Base-by-base conservation (phyloP, 129 eudicot genomes). In the Lonicera japonica region DNA sequence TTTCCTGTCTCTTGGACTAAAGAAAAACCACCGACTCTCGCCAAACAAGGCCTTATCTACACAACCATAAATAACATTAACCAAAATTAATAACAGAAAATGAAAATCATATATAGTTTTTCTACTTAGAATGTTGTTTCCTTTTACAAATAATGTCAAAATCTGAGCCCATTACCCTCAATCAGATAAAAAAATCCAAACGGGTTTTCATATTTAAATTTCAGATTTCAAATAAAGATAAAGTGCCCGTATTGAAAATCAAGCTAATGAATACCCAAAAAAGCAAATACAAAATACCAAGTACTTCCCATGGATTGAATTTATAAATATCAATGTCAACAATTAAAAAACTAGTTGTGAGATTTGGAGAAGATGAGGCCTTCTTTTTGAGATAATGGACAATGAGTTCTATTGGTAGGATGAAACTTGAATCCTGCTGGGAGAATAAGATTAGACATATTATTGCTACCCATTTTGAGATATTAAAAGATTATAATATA, bases 261-360 rank as follows among this genome's bases (percentile, higher is more conserved):
- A 29, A 29, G 36, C 2, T 29, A 1, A 29, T 29, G 6, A 29
- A 29, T 29, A 29, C 6, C 2, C 6, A 29, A 29, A 29, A 6
- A 29, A 29, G 6, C 36, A 6, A 29, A 29, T 4, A 16, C 18
- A 25, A 25, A 57, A 20, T 5, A 61, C 77, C 77, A 25, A 70
- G 77, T 64, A 72, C 70, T 16, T 72, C 77, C 77, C 77, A 72
- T 29, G 77, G 77, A 50, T 72, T 51, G 34, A 72, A 63, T 41
- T 72, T 72, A 54, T 72, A 72, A 39, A 72, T 60, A 34, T 72
- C 57, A 21, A 65, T 72, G 20, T 72, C 77, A 10, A 65, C 65
- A 13, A 72, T 72, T 14, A 72, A 39, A 16, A 59, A 64, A n/a
- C 5, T 24, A 11, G 11, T n/a, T n/a, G n/a, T 8, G 25, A 29